These are phyloP conservation scores for Pichia heedii DNA, from an alignment of 805 yeast species.

Conservation along the genomic window DNA sequence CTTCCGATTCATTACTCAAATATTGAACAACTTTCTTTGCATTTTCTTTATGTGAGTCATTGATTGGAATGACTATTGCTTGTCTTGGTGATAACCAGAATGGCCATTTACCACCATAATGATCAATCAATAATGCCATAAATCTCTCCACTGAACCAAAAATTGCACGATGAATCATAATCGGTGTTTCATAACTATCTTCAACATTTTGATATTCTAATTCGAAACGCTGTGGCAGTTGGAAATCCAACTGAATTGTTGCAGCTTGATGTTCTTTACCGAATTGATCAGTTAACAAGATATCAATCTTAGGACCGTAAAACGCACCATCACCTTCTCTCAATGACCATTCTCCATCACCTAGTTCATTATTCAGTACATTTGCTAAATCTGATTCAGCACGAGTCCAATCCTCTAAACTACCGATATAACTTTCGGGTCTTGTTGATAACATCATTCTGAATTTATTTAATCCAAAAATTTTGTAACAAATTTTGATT, in stretches of 20 bases:
- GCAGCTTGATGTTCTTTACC: constrained; percentile 89
- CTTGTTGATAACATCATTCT: constrained; percentile 74
- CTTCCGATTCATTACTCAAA: constrained; percentile 35
- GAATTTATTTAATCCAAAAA: constrained; percentile 53
- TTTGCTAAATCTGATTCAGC: constrained; percentile 64
- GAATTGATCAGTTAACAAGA: constrained; percentile 68
- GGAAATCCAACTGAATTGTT: constrained; percentile 91
- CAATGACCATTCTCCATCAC: constrained; percentile 49
- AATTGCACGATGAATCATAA: constrained; percentile 93
- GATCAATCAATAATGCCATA: constrained; percentile 82
- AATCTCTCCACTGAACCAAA: constrained; percentile 93
- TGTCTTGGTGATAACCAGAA: constrained; percentile 95
- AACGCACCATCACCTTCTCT: constrained; percentile 95
- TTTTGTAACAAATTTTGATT: constrained; percentile 63
- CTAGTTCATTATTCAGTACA: constrained; percentile 46
- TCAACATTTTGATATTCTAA: constrained; percentile 54
- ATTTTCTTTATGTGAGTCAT: constrained; percentile 46
- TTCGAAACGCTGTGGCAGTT: constrained; percentile 77
- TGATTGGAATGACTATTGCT: constrained; percentile 74
- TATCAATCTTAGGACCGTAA: constrained; percentile 94
- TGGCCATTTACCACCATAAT: constrained; percentile 92
- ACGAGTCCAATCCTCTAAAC: constrained; percentile 62
- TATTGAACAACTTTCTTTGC: constrained; percentile 40
- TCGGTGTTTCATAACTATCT: constrained; percentile 55
- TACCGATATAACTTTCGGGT: constrained; percentile 78